Conservation (phyloP, 2,329 filamentous ascomycete genomes). For the Ceratocystis ficicola region DNA sequence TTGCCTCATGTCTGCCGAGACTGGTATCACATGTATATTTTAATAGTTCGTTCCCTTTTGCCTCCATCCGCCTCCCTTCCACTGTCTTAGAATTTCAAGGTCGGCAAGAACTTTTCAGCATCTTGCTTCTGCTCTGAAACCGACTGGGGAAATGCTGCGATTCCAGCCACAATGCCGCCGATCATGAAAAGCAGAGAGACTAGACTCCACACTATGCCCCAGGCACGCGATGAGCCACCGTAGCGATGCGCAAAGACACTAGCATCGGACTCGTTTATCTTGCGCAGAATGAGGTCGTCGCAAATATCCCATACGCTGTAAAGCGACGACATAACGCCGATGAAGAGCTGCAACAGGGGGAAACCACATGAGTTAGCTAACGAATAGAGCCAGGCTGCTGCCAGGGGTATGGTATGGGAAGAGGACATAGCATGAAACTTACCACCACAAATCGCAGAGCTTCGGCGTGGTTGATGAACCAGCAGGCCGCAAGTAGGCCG, state of each 20-base stretch:
- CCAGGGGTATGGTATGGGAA: neutral
- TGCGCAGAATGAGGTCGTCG: conserved; percentile 67
- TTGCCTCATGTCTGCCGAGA: neutral
- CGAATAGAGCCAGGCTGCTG: neutral
- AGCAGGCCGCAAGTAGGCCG: conserved; percentile 58
- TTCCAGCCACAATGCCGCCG: conserved; percentile 58
- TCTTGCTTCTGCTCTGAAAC: conserved; percentile 56
- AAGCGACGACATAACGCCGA: conserved; percentile 68
- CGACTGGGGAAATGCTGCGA: conserved; percentile 63
- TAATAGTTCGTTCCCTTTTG: neutral
- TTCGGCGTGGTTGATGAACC: conserved; percentile 69
- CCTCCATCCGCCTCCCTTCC: neutral
- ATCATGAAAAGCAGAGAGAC: conserved; percentile 62
- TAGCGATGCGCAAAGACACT: conserved; percentile 68
- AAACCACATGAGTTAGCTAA: neutral
- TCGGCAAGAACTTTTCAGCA: conserved; percentile 53
- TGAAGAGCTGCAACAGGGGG: conserved; percentile 46
- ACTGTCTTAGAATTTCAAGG: conserved; percentile 21
- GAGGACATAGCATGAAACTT: conserved; percentile 27
- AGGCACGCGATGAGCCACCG: conserved; percentile 67
- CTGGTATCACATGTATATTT: conserved; percentile 10
- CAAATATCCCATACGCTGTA: conserved; percentile 81
- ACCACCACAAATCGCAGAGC: conserved; percentile 59
- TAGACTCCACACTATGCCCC: conserved; percentile 67
- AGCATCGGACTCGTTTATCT: conserved; percentile 68